Evolutionary conservation across 331 rosid species (phyloP).

Genomic region (Cydonia oblonga): DNA sequence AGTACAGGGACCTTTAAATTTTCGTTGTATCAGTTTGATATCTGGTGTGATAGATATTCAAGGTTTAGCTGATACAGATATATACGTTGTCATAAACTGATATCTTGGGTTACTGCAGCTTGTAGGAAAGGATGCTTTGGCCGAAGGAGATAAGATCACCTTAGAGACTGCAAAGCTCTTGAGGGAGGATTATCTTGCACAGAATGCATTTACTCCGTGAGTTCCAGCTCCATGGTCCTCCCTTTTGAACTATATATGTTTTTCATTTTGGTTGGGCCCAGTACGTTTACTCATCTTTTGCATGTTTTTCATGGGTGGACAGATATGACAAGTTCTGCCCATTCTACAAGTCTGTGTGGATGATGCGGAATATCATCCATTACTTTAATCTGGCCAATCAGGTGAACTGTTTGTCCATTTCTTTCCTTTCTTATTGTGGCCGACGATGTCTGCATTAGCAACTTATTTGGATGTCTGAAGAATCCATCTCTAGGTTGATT

Average conservation of each 20-base stretch:
- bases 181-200: slow-evolving; percentile 99
- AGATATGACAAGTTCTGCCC: slow-evolving; percentile 98
- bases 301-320: slow-evolving; percentile 16
- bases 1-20: too few relatives aligned
- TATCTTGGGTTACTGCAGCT: slow-evolving; percentile 43
- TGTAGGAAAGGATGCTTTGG: slow-evolving; percentile 98
- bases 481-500: background rate
- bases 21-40: too few relatives aligned
- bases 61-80: background rate
- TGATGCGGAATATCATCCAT: slow-evolving; percentile 99
- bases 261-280: background rate
- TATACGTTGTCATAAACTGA: background rate
- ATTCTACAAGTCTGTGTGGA: slow-evolving; percentile 98
- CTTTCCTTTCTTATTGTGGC: background rate
- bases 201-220: slow-evolving; percentile 98
- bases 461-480: background rate
- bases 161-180: slow-evolving; percentile 95
- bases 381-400: slow-evolving; percentile 95
- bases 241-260: background rate
- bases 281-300: background rate
- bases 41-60: background rate
- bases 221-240: slow-evolving; percentile 12
- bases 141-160: slow-evolving; percentile 95
- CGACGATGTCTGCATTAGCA: background rate
- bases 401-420: slow-evolving; percentile 28